A percentile compares a stretch with the other conserved stretches of the same genome.
Evolutionary conservation across 805 yeast genomes (phyloP).

Genomic region (Candida namnaoensis): DNA sequence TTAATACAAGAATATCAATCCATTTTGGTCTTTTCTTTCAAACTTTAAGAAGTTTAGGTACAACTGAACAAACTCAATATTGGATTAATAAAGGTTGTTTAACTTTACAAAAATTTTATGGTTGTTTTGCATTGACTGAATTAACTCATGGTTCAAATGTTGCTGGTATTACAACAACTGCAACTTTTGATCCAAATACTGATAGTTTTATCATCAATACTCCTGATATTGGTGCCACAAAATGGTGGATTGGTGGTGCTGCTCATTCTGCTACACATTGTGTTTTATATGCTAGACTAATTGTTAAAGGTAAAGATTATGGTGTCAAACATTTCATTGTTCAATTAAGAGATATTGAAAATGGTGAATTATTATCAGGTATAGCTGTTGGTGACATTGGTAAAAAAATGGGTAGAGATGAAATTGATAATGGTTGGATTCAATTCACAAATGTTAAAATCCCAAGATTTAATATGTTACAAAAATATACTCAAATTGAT

Average conservation of each 20-base stretch:
- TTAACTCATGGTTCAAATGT: slow-evolving; percentile 92
- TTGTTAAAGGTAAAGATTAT: slow-evolving; percentile 75
- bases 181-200: slow-evolving; percentile 57
- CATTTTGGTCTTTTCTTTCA: slow-evolving; percentile 79
- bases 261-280: slow-evolving; percentile 90
- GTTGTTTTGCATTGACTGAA: slow-evolving; percentile 93
- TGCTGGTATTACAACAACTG: slow-evolving; percentile 86
- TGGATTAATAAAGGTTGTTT: slow-evolving; percentile 71
- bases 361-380: slow-evolving; percentile 72
- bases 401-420: slow-evolving; percentile 92
- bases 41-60: slow-evolving; percentile 82
- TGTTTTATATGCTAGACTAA: slow-evolving; percentile 73
- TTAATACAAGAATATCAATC: slow-evolving; percentile 78
- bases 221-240: slow-evolving; percentile 88
- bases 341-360: slow-evolving; percentile 64
- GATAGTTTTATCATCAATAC: slow-evolving; percentile 75
- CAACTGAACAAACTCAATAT: slow-evolving; percentile 71
- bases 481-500: slow-evolving; percentile 67
- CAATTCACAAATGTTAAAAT: slow-evolving; percentile 79
- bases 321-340: slow-evolving; percentile 92
- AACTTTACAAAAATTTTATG: slow-evolving; percentile 54
- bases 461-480: slow-evolving; percentile 77
- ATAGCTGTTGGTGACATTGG: slow-evolving; percentile 87
- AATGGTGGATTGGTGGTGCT: slow-evolving; percentile 99
- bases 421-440: slow-evolving; percentile 95